Percentiles rank a stretch among this genome's conserved stretches.
Conservation (phyloP, 768 basidiomycete species). For the Boletus sp. region DNA sequence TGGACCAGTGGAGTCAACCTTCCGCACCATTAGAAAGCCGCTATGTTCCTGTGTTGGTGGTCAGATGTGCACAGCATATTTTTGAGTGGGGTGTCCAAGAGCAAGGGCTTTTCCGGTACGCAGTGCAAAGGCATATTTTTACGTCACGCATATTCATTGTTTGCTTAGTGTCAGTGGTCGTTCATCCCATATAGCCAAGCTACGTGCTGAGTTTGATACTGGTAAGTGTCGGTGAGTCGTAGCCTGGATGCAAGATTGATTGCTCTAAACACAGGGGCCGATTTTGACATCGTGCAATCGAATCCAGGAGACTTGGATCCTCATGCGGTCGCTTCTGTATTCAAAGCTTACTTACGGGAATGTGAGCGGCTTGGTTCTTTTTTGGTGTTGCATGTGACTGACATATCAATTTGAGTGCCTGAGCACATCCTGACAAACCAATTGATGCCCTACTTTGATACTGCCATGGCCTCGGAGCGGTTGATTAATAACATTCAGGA, state of each 20-base stretch:
- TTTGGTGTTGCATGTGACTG: not conserved
- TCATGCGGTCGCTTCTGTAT: conserved; percentile 89
- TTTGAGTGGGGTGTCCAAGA: conserved; percentile 82
- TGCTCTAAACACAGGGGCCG: conserved; percentile 55
- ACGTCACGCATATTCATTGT: conserved; percentile 4
- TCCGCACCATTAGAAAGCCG: conserved; percentile 44
- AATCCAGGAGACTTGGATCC: conserved; percentile 89
- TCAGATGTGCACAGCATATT: conserved; percentile 81
- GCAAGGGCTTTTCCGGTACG: conserved; percentile 83
- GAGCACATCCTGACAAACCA: conserved; percentile 77
- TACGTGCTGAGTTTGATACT: conserved; percentile 80
- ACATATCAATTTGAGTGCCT: conserved; percentile 59
- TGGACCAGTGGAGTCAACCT: conserved; percentile 16
- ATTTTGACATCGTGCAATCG: conserved; percentile 78
- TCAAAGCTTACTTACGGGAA: conserved; percentile 92
- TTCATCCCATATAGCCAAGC: conserved; percentile 71
- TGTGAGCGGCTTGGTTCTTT: conserved; percentile 50
- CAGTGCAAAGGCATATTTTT: conserved; percentile 4
- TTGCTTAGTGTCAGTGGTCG: conserved; percentile 71
- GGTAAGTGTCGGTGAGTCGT: conserved; percentile 40
- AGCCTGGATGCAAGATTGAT: conserved; percentile 4
- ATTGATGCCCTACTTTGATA: conserved; percentile 75
- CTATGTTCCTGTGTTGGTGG: conserved; percentile 70
- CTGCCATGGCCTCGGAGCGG: conserved; percentile 61
- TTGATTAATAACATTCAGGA: conserved; percentile 29